phyloP scores from a whole-genome alignment of 306 rosid genomes.

The Dryas octopetala region DNA sequence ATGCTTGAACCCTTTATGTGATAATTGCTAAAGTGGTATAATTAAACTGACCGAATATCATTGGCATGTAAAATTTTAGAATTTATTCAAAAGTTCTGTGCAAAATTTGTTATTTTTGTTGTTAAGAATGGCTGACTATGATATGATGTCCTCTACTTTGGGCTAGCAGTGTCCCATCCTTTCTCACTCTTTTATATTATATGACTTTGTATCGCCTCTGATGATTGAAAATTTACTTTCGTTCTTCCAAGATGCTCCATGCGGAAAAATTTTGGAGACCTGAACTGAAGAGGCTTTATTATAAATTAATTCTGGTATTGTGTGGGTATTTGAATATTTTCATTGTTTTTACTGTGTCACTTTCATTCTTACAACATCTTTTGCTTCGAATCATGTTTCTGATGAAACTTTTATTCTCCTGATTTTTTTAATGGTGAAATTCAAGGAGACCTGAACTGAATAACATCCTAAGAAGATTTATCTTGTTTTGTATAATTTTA shows the following conservation, averaged over 20 bases:
- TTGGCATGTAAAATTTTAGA: not conserved
- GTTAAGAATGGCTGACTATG: too few relatives aligned
- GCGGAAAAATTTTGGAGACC: slow-evolving; percentile 42
- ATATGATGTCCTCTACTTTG: not conserved
- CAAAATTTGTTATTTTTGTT: too few relatives aligned
- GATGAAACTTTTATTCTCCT: not conserved
- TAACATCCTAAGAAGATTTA: too few relatives aligned
- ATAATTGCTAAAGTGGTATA: not conserved
- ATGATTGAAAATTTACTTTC: slow-evolving; percentile 16
- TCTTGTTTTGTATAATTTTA: too few relatives aligned
- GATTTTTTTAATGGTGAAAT: not conserved
- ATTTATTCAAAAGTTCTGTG: too few relatives aligned
- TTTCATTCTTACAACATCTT: not conserved
- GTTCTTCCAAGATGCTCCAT: slow-evolving; percentile 20
- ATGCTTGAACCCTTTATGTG: not conserved
- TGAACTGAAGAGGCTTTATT: slow-evolving; percentile 66
- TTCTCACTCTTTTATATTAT: not conserved
- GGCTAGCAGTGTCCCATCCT: not conserved
- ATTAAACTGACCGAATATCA: not conserved
- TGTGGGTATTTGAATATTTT: too few relatives aligned
- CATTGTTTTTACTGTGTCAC: too few relatives aligned
- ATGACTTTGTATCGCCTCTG: not conserved
- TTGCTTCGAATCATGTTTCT: not conserved
- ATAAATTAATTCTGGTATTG: not conserved
- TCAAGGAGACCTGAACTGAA: not conserved